phyloP scores from a whole-genome alignment of 2,329 filamentous ascomycete species.

The Claviceps pazoutovae region DNA sequence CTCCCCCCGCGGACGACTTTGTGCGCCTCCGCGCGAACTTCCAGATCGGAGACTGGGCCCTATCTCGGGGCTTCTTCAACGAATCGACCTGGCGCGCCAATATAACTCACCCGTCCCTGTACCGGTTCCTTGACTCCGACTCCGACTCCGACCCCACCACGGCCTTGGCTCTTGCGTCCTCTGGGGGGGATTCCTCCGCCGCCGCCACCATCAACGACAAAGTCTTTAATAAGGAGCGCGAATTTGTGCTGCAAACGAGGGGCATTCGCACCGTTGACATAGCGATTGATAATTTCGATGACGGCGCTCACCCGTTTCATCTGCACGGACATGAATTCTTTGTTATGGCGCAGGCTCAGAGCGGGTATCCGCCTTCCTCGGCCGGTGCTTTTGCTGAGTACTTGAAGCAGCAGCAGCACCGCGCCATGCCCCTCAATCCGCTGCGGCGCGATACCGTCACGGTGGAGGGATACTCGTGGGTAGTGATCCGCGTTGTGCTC shows the following conservation, averaged over 20 bases:
- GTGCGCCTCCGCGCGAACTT: slow-evolving; percentile 38
- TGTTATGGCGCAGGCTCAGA: slow-evolving; percentile 20
- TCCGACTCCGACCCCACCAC: background rate
- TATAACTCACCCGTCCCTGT: slow-evolving; percentile 20
- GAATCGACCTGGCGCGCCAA: slow-evolving; percentile 32
- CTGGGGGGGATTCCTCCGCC: slow-evolving; percentile 1
- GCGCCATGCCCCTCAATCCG: slow-evolving; percentile 15
- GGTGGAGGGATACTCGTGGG: slow-evolving; percentile 40
- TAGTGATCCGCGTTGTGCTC: slow-evolving; percentile 37
- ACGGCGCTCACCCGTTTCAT: slow-evolving; percentile 33
- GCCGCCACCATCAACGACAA: slow-evolving; percentile 14
- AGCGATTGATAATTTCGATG: slow-evolving; percentile 46
- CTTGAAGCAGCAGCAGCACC: slow-evolving; percentile 9
- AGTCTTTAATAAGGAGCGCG: slow-evolving; percentile 14
- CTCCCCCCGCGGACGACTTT: slow-evolving; percentile 25
- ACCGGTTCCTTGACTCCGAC: slow-evolving; percentile 19
- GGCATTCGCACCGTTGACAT: slow-evolving; percentile 41
- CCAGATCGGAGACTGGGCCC: slow-evolving; percentile 37
- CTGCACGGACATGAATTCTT: slow-evolving; percentile 48
- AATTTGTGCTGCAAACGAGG: slow-evolving; percentile 34
- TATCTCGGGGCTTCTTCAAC: slow-evolving; percentile 42
- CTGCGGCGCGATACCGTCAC: slow-evolving; percentile 31
- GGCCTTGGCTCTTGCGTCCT: no score
- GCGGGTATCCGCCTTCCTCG: slow-evolving; percentile 20
- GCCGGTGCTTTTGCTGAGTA: slow-evolving; percentile 12